A percentile compares a stretch with the other conserved stretches of the same genome.
phyloP scores from a whole-genome alignment of 805 yeast genomes.

The Crinitomyces ghanaensis region DNA sequence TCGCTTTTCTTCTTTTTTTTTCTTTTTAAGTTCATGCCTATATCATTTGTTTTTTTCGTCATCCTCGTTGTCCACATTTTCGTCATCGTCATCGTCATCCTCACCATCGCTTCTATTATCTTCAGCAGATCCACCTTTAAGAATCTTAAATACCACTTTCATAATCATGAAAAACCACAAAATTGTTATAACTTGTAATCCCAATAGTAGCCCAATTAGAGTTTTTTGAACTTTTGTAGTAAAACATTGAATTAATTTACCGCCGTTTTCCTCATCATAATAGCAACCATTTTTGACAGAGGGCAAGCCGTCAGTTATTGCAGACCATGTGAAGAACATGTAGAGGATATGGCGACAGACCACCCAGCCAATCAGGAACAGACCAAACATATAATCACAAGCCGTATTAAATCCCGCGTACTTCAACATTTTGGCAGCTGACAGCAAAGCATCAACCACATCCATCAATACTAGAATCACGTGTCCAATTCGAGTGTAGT shows the following conservation, averaged over 20 bases:
- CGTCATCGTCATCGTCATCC: conserved; percentile 28
- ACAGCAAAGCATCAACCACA: conserved; percentile 59
- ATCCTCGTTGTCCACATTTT: no score
- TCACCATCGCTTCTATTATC: conserved; percentile 81
- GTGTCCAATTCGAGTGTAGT: conserved; percentile 70
- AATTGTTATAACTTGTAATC: conserved; percentile 52
- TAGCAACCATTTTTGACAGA: conserved; percentile 29
- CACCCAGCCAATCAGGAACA: conserved; percentile 62
- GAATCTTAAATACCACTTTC: conserved; percentile 57
- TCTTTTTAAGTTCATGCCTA: no score
- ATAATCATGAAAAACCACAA: conserved; percentile 69
- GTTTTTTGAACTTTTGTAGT: conserved; percentile 24
- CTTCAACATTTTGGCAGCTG: conserved; percentile 65
- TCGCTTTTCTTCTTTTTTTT: no score
- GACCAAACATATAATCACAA: conserved; percentile 60
- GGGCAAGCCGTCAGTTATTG: conserved; percentile 34
- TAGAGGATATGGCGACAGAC: conserved; percentile 61
- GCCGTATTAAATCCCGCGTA: conserved; percentile 48
- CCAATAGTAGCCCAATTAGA: conserved; percentile 46
- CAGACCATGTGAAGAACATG: conserved; percentile 53
- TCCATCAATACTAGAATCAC: conserved; percentile 73
- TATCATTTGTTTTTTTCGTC: no score
- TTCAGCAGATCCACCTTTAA: conserved; percentile 67
- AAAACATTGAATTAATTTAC: conserved; percentile 25
- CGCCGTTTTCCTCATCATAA: conserved; percentile 15